These are phyloP conservation scores for Lyophyllum atratum DNA, from an alignment of 768 basidiomycete genomes.

Conservation along the genomic window DNA sequence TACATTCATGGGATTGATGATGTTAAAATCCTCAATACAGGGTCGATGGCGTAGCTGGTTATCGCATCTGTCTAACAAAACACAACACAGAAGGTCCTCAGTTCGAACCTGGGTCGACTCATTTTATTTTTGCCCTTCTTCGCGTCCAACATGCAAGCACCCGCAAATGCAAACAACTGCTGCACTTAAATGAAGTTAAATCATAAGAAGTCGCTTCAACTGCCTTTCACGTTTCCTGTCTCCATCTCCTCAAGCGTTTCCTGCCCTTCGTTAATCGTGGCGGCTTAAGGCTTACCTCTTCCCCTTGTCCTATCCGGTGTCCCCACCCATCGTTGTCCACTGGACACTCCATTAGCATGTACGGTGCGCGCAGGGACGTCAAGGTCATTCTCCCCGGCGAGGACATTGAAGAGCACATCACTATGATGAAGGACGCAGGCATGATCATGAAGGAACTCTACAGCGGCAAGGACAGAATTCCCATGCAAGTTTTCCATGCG, in stretches of 20 bases:
- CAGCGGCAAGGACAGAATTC: constrained; percentile 86
- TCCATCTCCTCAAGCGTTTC: constrained; percentile 81
- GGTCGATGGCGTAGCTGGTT: constrained; percentile 70
- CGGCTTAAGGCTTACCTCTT: constrained; percentile 87
- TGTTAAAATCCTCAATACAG: too few relatives aligned
- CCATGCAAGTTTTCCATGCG: constrained; percentile 97
- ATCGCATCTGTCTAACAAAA: constrained; percentile 61
- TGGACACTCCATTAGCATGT: constrained; percentile 87
- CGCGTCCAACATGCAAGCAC: background rate
- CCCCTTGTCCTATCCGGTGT: constrained; percentile 67
- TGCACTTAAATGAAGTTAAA: background rate
- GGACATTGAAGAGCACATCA: constrained; percentile 88
- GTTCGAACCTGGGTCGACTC: constrained; percentile 16
- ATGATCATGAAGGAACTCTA: constrained; percentile 83
- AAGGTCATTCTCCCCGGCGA: constrained; percentile 85
- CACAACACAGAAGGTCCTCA: constrained; percentile 13
- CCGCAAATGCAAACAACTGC: constrained; percentile 4
- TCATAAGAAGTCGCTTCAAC: constrained; percentile 2
- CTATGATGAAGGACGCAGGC: constrained; percentile 81
- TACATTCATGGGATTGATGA: too few relatives aligned
- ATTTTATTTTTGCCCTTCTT: constrained; percentile 1
- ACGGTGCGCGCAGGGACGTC: constrained; percentile 79
- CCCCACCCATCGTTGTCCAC: constrained; percentile 81
- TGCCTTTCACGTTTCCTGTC: constrained; percentile 27
- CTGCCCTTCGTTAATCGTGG: constrained; percentile 82